A percentile compares a stretch with the other conserved stretches of the same genome.
phyloP scores from a whole-genome alignment of 2,329 filamentous ascomycete species.

The Alternaria panax region DNA sequence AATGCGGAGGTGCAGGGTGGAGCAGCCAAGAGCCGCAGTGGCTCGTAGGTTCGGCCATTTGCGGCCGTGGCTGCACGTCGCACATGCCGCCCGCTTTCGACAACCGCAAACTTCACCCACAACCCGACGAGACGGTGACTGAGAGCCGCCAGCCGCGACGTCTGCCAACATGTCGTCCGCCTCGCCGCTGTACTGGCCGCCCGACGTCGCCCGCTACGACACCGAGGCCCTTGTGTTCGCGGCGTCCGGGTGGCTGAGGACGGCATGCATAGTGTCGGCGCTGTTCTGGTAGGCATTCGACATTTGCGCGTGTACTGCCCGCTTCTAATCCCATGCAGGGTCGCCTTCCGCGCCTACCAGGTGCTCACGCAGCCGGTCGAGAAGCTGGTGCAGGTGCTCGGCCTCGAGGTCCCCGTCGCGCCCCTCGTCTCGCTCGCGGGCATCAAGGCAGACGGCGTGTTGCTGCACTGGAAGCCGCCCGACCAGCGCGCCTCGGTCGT shows the following conservation, averaged over 20 bases:
- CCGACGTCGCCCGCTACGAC: slow-evolving; percentile 44
- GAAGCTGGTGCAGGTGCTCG: slow-evolving; percentile 87
- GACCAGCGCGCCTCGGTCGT: slow-evolving; percentile 72
- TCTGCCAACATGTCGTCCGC: slow-evolving; percentile 42
- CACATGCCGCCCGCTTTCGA: slow-evolving; percentile 4
- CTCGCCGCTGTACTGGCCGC: slow-evolving; percentile 44
- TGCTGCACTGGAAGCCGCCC: slow-evolving; percentile 88
- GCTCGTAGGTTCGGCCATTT: slow-evolving; percentile 23
- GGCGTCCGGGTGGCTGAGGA: slow-evolving; percentile 48
- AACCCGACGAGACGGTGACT: too few species aligned
- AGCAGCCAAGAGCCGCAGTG: slow-evolving; percentile 19
- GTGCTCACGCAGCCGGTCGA: slow-evolving; percentile 91
- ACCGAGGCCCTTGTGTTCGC: slow-evolving; percentile 46
- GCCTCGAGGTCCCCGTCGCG: slow-evolving; percentile 89
- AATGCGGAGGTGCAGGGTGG: slow-evolving; percentile 17
- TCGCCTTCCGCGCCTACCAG: slow-evolving; percentile 84
- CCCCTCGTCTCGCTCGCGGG: slow-evolving; percentile 90
- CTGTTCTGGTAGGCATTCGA: slow-evolving; percentile 42
- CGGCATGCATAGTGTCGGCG: slow-evolving; percentile 44
- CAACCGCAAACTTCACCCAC: slow-evolving; percentile 2
- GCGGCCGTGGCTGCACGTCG: slow-evolving; percentile 14
- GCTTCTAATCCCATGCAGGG: slow-evolving; percentile 59
- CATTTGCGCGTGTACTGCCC: background rate
- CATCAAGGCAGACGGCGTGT: slow-evolving; percentile 85
- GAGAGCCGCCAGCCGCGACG: too few species aligned